Conservation (phyloP, 768 basidiomycete genomes). For the Naematelia encephala region DNA sequence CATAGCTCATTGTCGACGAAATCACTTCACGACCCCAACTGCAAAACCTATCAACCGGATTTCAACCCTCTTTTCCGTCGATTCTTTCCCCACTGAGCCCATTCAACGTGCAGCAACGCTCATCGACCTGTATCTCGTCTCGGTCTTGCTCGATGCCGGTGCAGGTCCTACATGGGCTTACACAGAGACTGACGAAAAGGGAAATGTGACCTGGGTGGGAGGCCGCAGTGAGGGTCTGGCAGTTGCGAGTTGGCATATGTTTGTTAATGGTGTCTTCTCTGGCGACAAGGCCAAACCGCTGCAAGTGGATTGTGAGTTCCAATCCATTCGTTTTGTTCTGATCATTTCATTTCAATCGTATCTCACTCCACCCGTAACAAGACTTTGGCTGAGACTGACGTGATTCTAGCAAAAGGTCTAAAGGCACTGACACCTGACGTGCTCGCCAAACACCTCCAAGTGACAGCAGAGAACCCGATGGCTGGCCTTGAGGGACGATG, state of each 20-base stretch:
- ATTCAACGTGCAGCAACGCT: slow-evolving; percentile 65
- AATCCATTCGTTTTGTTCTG: slow-evolving; percentile 3
- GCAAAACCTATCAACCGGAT: slow-evolving; percentile 56
- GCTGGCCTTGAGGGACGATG: slow-evolving; percentile 85
- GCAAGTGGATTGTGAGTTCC: slow-evolving; percentile 71
- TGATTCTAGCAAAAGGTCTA: slow-evolving; percentile 64
- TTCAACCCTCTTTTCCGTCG: slow-evolving; percentile 53
- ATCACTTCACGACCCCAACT: slow-evolving; percentile 34
- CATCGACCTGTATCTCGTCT: slow-evolving; percentile 80
- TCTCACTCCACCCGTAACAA: not conserved
- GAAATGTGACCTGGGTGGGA: slow-evolving; percentile 54
- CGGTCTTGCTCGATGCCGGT: slow-evolving; percentile 90
- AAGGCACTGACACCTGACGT: slow-evolving; percentile 61
- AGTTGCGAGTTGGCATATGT: slow-evolving; percentile 89
- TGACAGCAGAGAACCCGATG: slow-evolving; percentile 71
- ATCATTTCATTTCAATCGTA: not conserved
- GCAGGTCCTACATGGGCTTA: slow-evolving; percentile 82
- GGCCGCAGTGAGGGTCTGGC: slow-evolving; percentile 69
- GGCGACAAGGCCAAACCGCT: slow-evolving; percentile 61
- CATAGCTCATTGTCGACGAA: slow-evolving; percentile 27
- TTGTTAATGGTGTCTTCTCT: slow-evolving; percentile 76
- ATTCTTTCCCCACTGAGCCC: slow-evolving; percentile 26
- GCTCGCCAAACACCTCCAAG: slow-evolving; percentile 73
- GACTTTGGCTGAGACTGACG: not conserved
- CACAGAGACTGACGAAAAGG: slow-evolving; percentile 54